These are phyloP conservation scores for Austroboletus novae-zelandiae DNA, from an alignment of 1,284 basidiomycete genomes.

Conservation along the genomic window DNA sequence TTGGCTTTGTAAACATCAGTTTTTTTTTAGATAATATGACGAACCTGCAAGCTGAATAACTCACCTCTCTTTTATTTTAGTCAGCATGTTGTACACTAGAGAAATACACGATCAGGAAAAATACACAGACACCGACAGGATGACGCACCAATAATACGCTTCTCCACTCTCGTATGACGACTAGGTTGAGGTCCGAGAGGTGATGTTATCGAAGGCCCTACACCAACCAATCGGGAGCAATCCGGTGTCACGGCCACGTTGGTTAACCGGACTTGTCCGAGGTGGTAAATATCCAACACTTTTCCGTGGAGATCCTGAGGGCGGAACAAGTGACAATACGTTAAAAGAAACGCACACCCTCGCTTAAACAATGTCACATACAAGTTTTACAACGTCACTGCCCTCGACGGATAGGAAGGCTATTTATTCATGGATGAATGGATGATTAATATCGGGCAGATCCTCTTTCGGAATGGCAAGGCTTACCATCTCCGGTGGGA, in stretches of 20 bases:
- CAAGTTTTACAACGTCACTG: conserved; percentile 49
- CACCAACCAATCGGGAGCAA: conserved; percentile 60
- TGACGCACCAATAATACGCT: conserved; percentile 68
- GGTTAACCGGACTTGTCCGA: conserved; percentile 66
- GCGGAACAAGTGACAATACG: conserved; percentile 6
- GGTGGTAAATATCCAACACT: conserved; percentile 58
- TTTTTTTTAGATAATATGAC: neutral
- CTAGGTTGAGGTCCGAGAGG: conserved; percentile 66
- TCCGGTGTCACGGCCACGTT: conserved; percentile 75
- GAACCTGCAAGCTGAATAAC: conserved; percentile 18
- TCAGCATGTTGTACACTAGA: conserved; percentile 69
- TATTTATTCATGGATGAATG: conserved; percentile 20
- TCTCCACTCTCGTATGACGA: conserved; percentile 67
- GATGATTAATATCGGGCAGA: conserved; percentile 11
- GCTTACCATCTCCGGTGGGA: conserved; percentile 59
- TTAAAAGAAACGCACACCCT: conserved; percentile 12
- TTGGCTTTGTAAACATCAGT: conserved; percentile 44
- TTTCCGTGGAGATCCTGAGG: conserved; percentile 54
- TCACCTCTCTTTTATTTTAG: conserved; percentile 64
- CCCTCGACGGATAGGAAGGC: conserved; percentile 60
- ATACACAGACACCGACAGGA: neutral
- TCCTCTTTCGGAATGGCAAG: conserved; percentile 6
- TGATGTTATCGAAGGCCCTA: conserved; percentile 65
- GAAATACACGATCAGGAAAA: neutral
- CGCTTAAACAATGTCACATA: conserved; percentile 21